Percentiles rank a stretch among this genome's conserved stretches.
phyloP scores from a whole-genome alignment of 345 rosid species.

The Eucalyptus marginata region DNA sequence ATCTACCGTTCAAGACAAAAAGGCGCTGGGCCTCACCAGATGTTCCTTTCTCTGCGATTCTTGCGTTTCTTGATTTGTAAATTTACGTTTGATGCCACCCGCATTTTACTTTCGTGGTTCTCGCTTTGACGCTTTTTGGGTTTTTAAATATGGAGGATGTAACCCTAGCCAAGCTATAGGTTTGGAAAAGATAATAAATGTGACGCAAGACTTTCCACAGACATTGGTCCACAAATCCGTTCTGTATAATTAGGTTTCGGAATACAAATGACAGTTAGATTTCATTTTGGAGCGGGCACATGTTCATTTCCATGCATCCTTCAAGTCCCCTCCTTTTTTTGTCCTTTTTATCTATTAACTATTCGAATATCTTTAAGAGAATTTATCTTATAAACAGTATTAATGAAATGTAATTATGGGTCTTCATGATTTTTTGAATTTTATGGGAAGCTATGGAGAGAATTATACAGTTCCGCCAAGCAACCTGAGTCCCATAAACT shows the following conservation, averaged over 20 bases:
- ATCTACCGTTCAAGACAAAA: not conserved
- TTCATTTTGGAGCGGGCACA: not conserved
- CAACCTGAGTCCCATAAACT: not conserved
- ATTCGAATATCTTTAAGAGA: not conserved
- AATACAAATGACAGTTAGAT: not conserved
- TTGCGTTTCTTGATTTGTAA: not conserved
- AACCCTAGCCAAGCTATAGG: not conserved
- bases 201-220: not conserved
- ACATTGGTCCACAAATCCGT: not conserved
- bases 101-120: not conserved
- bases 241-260: not conserved
- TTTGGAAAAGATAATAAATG: not conserved
- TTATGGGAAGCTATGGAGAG: not conserved
- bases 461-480: not conserved
- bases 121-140: not conserved
- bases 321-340: not conserved
- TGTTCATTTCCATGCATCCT: not conserved
- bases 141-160: not conserved
- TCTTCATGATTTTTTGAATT: not conserved
- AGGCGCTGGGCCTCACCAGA: not conserved
- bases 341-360: not conserved
- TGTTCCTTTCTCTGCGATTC: not conserved
- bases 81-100: not conserved
- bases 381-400: not conserved
- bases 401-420: not conserved